These are phyloP conservation scores for Microcyclospora pomicola DNA, from an alignment of 2,329 filamentous ascomycete species.

Conservation along the genomic window DNA sequence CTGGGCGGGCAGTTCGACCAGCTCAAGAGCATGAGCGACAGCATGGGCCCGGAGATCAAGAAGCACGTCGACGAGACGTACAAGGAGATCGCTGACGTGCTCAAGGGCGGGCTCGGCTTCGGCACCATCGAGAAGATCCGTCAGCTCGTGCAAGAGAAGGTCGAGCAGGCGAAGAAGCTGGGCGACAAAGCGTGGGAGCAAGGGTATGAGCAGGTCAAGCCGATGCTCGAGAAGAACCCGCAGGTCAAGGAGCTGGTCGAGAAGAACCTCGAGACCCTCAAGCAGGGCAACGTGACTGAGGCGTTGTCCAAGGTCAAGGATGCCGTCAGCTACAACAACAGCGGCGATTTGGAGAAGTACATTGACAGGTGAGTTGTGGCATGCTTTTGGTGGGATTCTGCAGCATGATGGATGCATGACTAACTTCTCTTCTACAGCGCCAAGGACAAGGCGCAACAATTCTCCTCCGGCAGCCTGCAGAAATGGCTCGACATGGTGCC, in stretches of 20 bases:
- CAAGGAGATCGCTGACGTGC: constrained; percentile 49
- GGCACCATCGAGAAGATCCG: constrained; percentile 42
- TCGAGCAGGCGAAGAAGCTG: constrained; percentile 49
- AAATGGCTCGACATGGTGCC: constrained; percentile 56
- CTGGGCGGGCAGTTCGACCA: constrained; percentile 54
- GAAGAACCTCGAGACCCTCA: constrained; percentile 54
- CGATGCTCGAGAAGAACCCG: constrained; percentile 63
- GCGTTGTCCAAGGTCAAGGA: constrained; percentile 49
- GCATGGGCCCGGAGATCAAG: constrained; percentile 63
- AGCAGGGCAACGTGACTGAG: constrained; percentile 51
- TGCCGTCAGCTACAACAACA: constrained; percentile 47
- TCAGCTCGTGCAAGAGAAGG: constrained; percentile 55
- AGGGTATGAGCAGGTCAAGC: constrained; percentile 52
- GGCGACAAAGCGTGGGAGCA: constrained; percentile 60
- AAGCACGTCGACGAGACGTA: constrained; percentile 62
- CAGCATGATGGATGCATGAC: neutral
- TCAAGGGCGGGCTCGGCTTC: constrained; percentile 46
- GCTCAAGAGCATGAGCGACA: constrained; percentile 54
- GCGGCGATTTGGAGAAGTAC: constrained; percentile 46
- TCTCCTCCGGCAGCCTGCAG: constrained; percentile 27
- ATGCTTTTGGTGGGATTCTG: no score
- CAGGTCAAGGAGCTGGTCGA: constrained; percentile 59
- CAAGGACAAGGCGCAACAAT: constrained; percentile 45
- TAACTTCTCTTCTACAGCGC: constrained; percentile 20
- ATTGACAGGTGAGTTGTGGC: constrained; percentile 32